Evolutionary conservation across 768 basidiomycete species (phyloP).

Genomic region (Cystobasidiopsis lactophilus): DNA sequence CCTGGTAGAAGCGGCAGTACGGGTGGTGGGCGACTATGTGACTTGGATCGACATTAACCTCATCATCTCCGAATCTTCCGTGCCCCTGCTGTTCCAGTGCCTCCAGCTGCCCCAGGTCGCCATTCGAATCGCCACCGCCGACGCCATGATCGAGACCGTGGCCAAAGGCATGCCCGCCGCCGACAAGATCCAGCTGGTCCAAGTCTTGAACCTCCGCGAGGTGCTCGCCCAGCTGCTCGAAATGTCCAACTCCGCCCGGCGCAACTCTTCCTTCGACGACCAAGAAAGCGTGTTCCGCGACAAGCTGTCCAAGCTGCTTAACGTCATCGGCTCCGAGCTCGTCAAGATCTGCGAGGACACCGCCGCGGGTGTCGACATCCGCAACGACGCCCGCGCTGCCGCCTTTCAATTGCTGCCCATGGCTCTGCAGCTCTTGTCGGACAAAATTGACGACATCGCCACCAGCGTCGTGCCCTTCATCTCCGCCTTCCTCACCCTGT

Average conservation of each 20-base stretch:
- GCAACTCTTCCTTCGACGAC: slow-evolving; percentile 45
- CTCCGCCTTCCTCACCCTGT: slow-evolving; percentile 46
- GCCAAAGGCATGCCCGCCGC: slow-evolving; percentile 82
- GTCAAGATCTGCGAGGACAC: slow-evolving; percentile 56
- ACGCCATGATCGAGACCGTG: slow-evolving; percentile 61
- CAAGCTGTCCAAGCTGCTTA: slow-evolving; percentile 61
- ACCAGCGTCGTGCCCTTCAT: slow-evolving; percentile 64
- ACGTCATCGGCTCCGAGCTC: slow-evolving; percentile 58
- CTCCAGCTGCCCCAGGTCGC: slow-evolving; percentile 33
- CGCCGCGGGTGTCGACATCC: neutral
- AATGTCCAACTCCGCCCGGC: neutral
- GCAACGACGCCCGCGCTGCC: neutral
- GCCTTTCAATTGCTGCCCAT: slow-evolving; percentile 38
- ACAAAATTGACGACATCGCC: slow-evolving; percentile 72
- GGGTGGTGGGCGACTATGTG: slow-evolving; percentile 79
- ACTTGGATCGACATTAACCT: slow-evolving; percentile 97
- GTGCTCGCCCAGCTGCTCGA: slow-evolving; percentile 58
- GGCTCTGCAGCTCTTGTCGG: slow-evolving; percentile 69
- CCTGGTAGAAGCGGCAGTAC: slow-evolving; percentile 73
- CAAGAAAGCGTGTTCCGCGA: slow-evolving; percentile 76
- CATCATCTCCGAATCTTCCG: slow-evolving; percentile 72
- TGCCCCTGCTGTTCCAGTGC: slow-evolving; percentile 61
- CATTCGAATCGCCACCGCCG: slow-evolving; percentile 61
- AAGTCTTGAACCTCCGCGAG: slow-evolving; percentile 63
- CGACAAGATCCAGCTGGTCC: slow-evolving; percentile 61